Conservation (phyloP, 345 rosid species). For the Lepidium aucheri region DNA sequence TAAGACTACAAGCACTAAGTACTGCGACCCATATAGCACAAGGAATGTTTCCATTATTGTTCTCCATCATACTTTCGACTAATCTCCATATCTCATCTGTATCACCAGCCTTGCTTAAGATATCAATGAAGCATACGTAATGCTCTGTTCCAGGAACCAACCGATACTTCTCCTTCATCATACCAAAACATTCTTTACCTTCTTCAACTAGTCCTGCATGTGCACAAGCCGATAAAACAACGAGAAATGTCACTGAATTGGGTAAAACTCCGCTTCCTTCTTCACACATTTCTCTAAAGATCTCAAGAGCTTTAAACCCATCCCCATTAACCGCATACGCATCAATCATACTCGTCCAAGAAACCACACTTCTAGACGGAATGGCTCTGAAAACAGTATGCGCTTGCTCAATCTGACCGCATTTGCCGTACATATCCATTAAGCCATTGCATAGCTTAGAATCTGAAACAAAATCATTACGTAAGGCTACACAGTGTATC, state of each 20-base stretch:
- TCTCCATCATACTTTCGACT: constrained; percentile 33
- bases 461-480: constrained; percentile 41
- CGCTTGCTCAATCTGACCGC: constrained; percentile 43
- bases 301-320: constrained; percentile 51
- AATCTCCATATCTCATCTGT: constrained; percentile 53
- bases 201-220: constrained; percentile 66
- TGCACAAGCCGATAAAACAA: constrained; percentile 72
- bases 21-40: constrained; percentile 45
- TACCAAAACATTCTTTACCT: constrained; percentile 40
- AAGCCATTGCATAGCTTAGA: constrained; percentile 66
- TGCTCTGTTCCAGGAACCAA: constrained; percentile 48
- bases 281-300: constrained; percentile 48
- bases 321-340: constrained; percentile 62
- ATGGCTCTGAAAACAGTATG: constrained; percentile 39
- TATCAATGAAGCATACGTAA: constrained; percentile 56
- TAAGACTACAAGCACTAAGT: constrained; percentile 52
- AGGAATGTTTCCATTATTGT: constrained; percentile 22
- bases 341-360: constrained; percentile 80
- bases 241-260: constrained; percentile 70
- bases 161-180: constrained; percentile 39
- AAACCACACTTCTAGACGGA: constrained; percentile 40
- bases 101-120: constrained; percentile 55
- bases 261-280: constrained; percentile 33
- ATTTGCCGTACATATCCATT: constrained; percentile 72
- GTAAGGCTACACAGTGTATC: constrained; percentile 54